A percentile compares a stretch with the other conserved stretches of the same genome.
phyloP scores from a whole-genome alignment of 2,329 filamentous ascomycete species.

The Beauveria scarabaeidicola region DNA sequence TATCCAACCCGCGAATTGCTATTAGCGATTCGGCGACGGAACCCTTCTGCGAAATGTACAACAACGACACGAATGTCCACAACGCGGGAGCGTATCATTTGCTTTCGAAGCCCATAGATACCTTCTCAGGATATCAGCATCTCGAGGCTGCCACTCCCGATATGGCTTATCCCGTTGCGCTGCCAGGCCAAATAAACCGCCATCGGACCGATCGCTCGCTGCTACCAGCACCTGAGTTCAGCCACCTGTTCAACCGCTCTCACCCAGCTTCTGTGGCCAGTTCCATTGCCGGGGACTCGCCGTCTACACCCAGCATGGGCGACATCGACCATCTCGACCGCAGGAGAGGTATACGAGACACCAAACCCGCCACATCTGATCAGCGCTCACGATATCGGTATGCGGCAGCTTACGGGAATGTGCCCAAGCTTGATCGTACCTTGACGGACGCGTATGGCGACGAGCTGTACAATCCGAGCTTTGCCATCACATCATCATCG shows the following conservation, averaged over 20 bases:
- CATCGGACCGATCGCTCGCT: conserved; percentile 33
- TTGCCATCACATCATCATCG: conserved; percentile 49
- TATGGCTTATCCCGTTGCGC: conserved; percentile 32
- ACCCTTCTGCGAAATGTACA: conserved; percentile 34
- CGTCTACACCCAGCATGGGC: conserved; percentile 44
- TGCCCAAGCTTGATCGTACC: conserved; percentile 74
- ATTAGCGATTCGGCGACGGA: conserved; percentile 42
- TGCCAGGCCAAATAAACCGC: conserved; percentile 28
- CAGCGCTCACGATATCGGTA: conserved; percentile 53
- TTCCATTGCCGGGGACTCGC: conserved; percentile 50
- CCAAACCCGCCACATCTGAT: conserved; percentile 4
- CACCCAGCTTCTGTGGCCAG: conserved; percentile 50
- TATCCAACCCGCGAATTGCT: conserved; percentile 50
- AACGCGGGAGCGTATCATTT: conserved; percentile 35
- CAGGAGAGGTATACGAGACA: conserved; percentile 43
- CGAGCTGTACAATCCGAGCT: conserved; percentile 70
- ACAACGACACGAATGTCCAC: conserved; percentile 16
- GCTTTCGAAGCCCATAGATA: conserved; percentile 36
- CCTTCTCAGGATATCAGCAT: conserved; percentile 35
- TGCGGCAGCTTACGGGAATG: conserved; percentile 47
- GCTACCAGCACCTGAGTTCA: conserved; percentile 38
- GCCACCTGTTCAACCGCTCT: conserved; percentile 33
- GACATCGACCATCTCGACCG: conserved; percentile 42
- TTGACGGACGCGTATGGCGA: conserved; percentile 81
- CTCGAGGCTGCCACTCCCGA: conserved; percentile 30